Evolutionary conservation across 345 rosid genomes (phyloP).

Genomic region (Geranium rotundifolium): DNA sequence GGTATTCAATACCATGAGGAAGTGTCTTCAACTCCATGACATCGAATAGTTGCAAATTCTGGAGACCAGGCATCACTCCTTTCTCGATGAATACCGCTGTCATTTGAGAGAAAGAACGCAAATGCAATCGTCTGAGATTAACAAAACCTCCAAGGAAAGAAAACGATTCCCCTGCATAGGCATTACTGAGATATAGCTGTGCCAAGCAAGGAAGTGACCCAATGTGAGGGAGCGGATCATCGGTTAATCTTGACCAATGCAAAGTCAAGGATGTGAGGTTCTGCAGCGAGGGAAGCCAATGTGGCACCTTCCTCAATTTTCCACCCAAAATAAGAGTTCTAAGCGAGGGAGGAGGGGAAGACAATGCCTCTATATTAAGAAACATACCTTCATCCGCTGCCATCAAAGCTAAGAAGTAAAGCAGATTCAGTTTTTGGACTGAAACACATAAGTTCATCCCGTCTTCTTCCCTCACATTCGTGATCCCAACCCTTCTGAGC

Average conservation of each 20-base stretch:
- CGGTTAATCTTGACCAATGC: background rate
- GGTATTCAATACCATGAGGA: conserved; percentile 4
- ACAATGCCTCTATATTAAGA: background rate
- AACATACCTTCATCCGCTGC: background rate
- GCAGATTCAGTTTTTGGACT: conserved; percentile 4
- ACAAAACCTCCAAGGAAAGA: background rate
- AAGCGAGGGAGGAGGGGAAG: background rate
- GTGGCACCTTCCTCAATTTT: conserved; percentile 4
- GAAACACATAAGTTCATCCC: conserved; percentile 7
- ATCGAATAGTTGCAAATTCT: background rate
- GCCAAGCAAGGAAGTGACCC: too few relatives aligned
- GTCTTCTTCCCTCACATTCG: background rate
- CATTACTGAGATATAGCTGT: too few relatives aligned
- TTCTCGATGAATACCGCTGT: background rate
- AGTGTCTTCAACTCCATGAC: background rate
- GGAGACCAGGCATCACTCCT: background rate
- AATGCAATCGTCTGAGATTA: background rate
- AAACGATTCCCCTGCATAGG: background rate
- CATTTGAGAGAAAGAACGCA: background rate
- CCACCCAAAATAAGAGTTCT: background rate
- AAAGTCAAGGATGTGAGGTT: background rate
- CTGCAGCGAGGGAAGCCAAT: conserved; percentile 5
- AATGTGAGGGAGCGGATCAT: background rate
- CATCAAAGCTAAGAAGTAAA: background rate
- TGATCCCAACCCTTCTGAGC: conserved; percentile 2